These are phyloP conservation scores for Sporobolus alterniflorus DNA, from an alignment of 202 grass and related monocot genomes.

Conservation along the genomic window DNA sequence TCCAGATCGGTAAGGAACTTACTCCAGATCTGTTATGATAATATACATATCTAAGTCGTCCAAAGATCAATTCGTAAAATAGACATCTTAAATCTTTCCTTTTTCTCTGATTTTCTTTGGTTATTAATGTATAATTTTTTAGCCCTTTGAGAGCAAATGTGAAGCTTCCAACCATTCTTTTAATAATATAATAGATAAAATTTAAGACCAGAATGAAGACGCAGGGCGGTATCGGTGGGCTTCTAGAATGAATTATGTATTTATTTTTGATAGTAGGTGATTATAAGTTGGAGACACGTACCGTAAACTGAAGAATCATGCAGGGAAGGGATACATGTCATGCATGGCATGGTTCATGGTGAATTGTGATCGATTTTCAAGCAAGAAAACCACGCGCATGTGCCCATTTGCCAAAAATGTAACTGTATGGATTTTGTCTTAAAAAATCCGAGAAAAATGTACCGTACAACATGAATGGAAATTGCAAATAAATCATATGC, in stretches of 20 bases:
- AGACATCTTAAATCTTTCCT: too few species aligned
- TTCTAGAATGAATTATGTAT: not conserved
- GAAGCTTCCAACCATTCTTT: too few species aligned
- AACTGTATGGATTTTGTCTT: not conserved
- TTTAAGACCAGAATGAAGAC: too few species aligned
- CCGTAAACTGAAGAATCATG: slow-evolving; percentile 8
- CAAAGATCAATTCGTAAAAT: too few species aligned
- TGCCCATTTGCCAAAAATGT: not conserved
- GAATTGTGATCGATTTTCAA: not conserved
- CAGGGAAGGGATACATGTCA: not conserved
- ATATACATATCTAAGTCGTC: too few species aligned
- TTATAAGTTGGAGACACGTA: slow-evolving; percentile 21
- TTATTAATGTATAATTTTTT: too few species aligned
- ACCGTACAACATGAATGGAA: not conserved
- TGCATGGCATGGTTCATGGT: not conserved
- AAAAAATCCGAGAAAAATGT: not conserved
- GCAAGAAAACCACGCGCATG: not conserved
- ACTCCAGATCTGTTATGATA: too few species aligned
- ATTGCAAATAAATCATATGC: not conserved
- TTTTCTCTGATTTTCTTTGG: too few species aligned
- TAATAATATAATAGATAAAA: too few species aligned
- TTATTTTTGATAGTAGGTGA: not conserved
- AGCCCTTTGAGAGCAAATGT: too few species aligned
- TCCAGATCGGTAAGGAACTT: too few species aligned
- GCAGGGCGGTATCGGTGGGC: not conserved